Evolutionary conservation across 495 filamentous ascomycete species (phyloP).

Genomic region (Clavariopsis aquatica): DNA sequence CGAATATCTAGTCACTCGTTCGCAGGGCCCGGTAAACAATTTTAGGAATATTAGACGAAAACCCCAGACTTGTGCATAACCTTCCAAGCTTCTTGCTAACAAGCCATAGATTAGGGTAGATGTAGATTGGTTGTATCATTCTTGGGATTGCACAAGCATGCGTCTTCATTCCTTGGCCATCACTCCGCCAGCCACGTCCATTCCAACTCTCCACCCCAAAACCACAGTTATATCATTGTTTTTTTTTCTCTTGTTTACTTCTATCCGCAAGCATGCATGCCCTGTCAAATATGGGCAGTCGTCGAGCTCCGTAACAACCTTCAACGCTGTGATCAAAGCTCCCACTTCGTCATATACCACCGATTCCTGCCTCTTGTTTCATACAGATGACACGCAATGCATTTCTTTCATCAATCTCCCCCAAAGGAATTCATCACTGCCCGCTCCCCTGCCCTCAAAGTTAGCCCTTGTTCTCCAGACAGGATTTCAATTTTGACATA

Average conservation of each 20-base stretch:
- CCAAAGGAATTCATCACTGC: slow-evolving; percentile 9
- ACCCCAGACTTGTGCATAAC: neutral
- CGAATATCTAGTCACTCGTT: neutral
- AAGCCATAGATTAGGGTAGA: neutral
- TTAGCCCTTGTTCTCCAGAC: slow-evolving; percentile 19
- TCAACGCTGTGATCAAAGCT: neutral
- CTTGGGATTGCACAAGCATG: too few species aligned
- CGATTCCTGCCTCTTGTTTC: slow-evolving; percentile 6
- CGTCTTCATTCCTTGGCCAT: slow-evolving; percentile 13
- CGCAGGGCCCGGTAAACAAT: neutral
- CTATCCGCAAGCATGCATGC: neutral
- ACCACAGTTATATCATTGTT: neutral
- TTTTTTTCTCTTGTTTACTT: neutral
- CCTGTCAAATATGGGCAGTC: neutral
- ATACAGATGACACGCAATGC: slow-evolving; percentile 25
- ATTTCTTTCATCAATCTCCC: slow-evolving; percentile 12
- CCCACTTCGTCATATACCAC: neutral
- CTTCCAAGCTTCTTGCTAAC: neutral
- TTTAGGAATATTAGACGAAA: neutral
- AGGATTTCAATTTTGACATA: slow-evolving; percentile 19
- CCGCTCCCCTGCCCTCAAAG: slow-evolving; percentile 14
- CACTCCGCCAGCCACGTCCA: slow-evolving; percentile 29
- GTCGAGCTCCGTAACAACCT: neutral
- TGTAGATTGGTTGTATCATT: neutral
- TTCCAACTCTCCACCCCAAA: slow-evolving; percentile 26